Evolutionary conservation across 2,329 filamentous ascomycete genomes (phyloP), one percentile per base, ranked within the genome.

Genomic region (Eurotiales sp.): DNA sequence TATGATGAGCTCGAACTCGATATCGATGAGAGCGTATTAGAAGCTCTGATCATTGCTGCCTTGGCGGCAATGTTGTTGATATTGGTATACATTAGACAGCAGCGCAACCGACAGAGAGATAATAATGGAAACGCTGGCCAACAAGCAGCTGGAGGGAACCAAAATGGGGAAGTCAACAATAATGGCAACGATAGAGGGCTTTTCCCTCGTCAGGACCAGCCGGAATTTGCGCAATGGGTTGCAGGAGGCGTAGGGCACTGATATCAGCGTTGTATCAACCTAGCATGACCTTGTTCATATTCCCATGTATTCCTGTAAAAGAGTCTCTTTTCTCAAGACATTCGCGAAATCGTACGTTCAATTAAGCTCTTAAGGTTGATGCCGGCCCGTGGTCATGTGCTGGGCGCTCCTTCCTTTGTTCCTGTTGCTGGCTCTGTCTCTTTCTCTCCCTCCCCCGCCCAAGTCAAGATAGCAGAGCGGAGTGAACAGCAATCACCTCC

Each of bases 11-110:
- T 84, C 15, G 78, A 78, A 19, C 75, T 81, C 5, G 77, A 82
- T 2, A 77, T 87, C 25, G 87, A 92, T 46, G 89, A 90, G 42
- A 88, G 89, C 11, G 74, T 96, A 14, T 59, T 96, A 10, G 93
- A 97, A 69, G 92, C 87, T 39, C 71, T 96, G 21, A 75, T 95
- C 40, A 95, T 99, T 55, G 76, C 96, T 12, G 85, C 82, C 1
- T 73, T 97, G 12, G 85, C 88, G 0, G 83, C 84, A 12, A 83
- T 84, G 1, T 76, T 97, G 49, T 83, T 87, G 0, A 81, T 88
- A 47, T 74, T 97, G 27, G 78, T 97, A 14, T 95, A 90, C 69
- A 92, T 93, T 46, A 70, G 72, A 56, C 74, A 77, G 57, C 74
- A 74, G 40, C 67, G 67, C 17, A 71, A 69, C 41, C 61, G 67